Conservation (phyloP, 176 grass and related monocot species). For the Chloris gayana region DNA sequence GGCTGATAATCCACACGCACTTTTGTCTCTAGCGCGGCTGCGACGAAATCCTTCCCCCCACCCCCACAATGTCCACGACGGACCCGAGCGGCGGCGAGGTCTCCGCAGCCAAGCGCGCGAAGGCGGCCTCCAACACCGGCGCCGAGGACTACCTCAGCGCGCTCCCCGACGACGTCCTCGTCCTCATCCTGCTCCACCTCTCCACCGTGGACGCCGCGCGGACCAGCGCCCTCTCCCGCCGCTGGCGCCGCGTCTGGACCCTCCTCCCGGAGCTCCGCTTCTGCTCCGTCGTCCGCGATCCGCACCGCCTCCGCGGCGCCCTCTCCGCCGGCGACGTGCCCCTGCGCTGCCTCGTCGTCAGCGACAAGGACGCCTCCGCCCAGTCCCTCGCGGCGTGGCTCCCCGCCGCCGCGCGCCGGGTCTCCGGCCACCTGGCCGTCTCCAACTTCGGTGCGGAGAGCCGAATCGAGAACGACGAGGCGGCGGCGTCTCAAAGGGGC, state of each 20-base stretch:
- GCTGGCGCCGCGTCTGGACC: conserved; percentile 33
- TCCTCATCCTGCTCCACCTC: conserved; percentile 17
- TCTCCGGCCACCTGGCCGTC: neutral
- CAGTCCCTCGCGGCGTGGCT: neutral
- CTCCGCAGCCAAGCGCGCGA: conserved; percentile 12
- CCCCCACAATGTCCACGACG: conserved; percentile 12
- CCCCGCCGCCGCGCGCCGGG: conserved; percentile 16
- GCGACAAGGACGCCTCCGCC: neutral
- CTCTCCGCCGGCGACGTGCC: neutral
- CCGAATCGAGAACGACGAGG: neutral
- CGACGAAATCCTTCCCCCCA: no score
- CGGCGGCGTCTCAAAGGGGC: neutral
- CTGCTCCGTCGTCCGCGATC: neutral
- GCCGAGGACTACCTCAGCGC: conserved; percentile 30
- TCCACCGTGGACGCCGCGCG: neutral
- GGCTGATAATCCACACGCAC: no score
- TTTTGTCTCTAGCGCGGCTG: no score
- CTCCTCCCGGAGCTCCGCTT: conserved; percentile 25
- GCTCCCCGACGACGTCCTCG: conserved; percentile 21
- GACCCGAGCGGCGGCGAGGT: neutral
- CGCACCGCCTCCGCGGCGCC: neutral
- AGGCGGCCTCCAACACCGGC: neutral
- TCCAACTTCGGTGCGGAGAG: neutral
- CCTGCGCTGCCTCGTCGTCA: neutral
- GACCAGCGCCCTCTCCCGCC: conserved; percentile 40